Evolutionary conservation across 2,329 filamentous ascomycete species (phyloP), one percentile per base, ranked within the genome.

Genomic region (Didymella keratinophila): DNA sequence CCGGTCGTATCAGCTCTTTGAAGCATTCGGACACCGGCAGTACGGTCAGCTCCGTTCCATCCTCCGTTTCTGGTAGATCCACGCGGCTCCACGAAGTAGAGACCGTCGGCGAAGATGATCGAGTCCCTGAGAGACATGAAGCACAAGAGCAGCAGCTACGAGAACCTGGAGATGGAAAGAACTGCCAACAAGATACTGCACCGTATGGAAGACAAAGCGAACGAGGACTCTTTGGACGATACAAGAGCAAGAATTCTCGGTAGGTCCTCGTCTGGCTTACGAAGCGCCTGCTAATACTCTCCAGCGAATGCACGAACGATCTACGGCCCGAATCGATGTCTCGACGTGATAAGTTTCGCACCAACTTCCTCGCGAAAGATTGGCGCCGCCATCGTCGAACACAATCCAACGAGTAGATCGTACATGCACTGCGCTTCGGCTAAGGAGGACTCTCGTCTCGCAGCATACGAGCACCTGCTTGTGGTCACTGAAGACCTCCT

Each of bases 281-380:
- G 4, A 16, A 2, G 8, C 16, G 4, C 5, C 4, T 25, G 27
- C 42, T 64, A 25, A 58, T 8, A 9, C 23, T 11, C 23, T 9
- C 1, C 41, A 72, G 71, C 73, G 60, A 76, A 76, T 62, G 74
- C 74, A 37, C 63, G 66, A 60, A 63, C 72, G 32, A 75, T 76
- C 50, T 76, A 76, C 66, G 73, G 74, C 32, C 59, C 71, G 47
- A 71, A 67, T 60, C 72, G 74, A 36, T 66, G 62, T 63, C 71
- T 76, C 65, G 73, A 76, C 65, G 64, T 75, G 54, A 70, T 76
- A 66, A 75, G 69, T 60, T 76, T 69, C 68, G 69, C 71, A 23
- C 67, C 67, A 48, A 71, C 69, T 61, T 73, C 70, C 36, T 71
- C 70, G 58, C 68, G 67, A 64, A 72, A 68, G 65, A 72, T 72